phyloP scores from a whole-genome alignment of 1,139 yeast species.

The Geotrichum restrictum region DNA sequence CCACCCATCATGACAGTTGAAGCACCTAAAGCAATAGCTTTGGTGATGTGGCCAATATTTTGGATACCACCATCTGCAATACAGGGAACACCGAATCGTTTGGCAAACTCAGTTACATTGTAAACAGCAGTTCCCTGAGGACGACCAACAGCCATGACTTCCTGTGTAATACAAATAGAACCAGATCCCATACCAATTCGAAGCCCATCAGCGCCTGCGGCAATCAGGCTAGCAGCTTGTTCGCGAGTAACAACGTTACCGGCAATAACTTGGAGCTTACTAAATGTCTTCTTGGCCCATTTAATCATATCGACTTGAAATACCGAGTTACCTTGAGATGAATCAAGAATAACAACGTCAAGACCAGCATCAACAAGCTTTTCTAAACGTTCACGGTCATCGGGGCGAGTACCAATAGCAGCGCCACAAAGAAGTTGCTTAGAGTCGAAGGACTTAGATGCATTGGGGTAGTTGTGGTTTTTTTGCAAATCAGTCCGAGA shows the following conservation, averaged over 20 bases:
- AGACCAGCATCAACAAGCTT: slow-evolving; percentile 93
- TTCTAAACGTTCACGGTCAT: slow-evolving; percentile 79
- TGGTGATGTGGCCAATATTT: slow-evolving; percentile 96
- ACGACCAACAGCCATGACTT: slow-evolving; percentile 99
- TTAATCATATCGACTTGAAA: slow-evolving; percentile 91
- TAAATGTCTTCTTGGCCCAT: slow-evolving; percentile 79
- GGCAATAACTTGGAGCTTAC: slow-evolving; percentile 83
- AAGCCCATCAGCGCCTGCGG: slow-evolving; percentile 96
- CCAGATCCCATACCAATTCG: slow-evolving; percentile 99
- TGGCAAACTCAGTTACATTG: slow-evolving; percentile 82
- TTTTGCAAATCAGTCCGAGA: slow-evolving; percentile 96
- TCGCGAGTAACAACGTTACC: slow-evolving; percentile 99
- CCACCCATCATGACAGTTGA: slow-evolving; percentile 99
- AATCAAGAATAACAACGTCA: slow-evolving; percentile 92
- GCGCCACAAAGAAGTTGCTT: slow-evolving; percentile 99
- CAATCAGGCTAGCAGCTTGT: slow-evolving; percentile 93
- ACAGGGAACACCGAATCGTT: slow-evolving; percentile 88
- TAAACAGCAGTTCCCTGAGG: slow-evolving; percentile 98
- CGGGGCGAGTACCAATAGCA: slow-evolving; percentile 89
- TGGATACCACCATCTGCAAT: slow-evolving; percentile 99
- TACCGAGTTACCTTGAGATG: slow-evolving; percentile 94
- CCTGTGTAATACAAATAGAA: slow-evolving; percentile 97
- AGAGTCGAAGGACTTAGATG: slow-evolving; percentile 87
- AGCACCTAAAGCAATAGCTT: slow-evolving; percentile 96
- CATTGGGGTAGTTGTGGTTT: slow-evolving; percentile 88